These are phyloP conservation scores for Alternaria metachromatica DNA, from an alignment of 2,329 filamentous ascomycete genomes.

Conservation along the genomic window DNA sequence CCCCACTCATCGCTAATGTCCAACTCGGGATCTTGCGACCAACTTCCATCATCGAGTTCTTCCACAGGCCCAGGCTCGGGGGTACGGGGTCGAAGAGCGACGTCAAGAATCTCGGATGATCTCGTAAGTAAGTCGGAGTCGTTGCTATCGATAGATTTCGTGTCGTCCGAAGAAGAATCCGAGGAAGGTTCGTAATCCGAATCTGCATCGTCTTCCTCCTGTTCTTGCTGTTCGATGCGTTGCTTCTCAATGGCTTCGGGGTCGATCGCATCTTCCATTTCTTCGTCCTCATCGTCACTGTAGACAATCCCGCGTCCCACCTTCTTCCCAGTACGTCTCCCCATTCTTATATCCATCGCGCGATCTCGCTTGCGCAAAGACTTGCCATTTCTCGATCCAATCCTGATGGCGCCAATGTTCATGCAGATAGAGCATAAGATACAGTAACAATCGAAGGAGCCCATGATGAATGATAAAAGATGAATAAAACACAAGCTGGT, in stretches of 20 bases:
- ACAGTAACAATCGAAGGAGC: slow-evolving; percentile 28
- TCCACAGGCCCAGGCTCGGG: background rate
- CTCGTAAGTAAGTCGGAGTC: background rate
- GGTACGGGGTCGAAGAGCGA: background rate
- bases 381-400: slow-evolving; percentile 12
- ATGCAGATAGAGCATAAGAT: slow-evolving; percentile 23
- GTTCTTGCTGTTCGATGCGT: background rate
- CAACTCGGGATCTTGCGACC: slow-evolving; percentile 12
- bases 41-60: background rate
- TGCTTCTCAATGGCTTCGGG: background rate
- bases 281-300: background rate
- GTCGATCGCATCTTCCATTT: background rate
- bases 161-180: background rate
- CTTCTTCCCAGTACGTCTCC: slow-evolving; percentile 7
- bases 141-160: background rate
- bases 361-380: slow-evolving; percentile 9
- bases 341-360: slow-evolving; percentile 6
- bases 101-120: slow-evolving; percentile 1
- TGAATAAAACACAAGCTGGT: background rate
- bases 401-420: background rate
- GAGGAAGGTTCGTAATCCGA: background rate
- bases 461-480: slow-evolving; percentile 5
- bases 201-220: background rate
- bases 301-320: background rate
- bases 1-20: background rate